phyloP scores from a whole-genome alignment of 768 basidiomycete species.

The Xerocomus spinulosus region DNA sequence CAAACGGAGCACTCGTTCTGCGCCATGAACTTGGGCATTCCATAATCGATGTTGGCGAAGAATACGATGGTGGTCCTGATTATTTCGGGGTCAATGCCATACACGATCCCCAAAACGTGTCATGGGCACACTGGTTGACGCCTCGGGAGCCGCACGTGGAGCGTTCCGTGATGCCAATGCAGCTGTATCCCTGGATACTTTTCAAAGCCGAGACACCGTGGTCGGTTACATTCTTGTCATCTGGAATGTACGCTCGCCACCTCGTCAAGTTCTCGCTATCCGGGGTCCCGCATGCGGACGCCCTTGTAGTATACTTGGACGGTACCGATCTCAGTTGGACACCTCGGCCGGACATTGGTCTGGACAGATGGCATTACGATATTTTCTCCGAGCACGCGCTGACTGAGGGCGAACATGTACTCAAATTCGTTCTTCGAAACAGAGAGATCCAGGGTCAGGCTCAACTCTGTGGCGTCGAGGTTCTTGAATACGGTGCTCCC shows the following conservation, averaged over 20 bases:
- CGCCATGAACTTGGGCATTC: constrained; percentile 81
- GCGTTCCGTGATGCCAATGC: constrained; percentile 70
- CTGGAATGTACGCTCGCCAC: constrained; percentile 57
- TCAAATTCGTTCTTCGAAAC: constrained; percentile 55
- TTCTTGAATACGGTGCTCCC: constrained; percentile 65
- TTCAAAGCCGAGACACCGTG: constrained; percentile 59
- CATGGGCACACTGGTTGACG: constrained; percentile 74
- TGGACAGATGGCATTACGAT: constrained; percentile 78
- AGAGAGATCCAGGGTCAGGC: constrained; percentile 46
- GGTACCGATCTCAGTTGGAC: constrained; percentile 56
- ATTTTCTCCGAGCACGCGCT: constrained; percentile 41
- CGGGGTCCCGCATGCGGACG: constrained; percentile 51
- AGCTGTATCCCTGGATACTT: constrained; percentile 71
- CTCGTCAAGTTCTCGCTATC: constrained; percentile 70
- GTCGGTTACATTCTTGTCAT: constrained; percentile 56
- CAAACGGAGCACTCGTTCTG: constrained; percentile 71
- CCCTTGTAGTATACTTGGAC: constrained; percentile 59
- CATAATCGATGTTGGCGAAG: constrained; percentile 74
- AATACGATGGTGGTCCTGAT: constrained; percentile 73
- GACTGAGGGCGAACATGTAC: constrained; percentile 48
- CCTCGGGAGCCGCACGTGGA: constrained; percentile 44
- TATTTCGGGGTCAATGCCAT: constrained; percentile 70
- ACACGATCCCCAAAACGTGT: constrained; percentile 39
- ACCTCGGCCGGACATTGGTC: constrained; percentile 45
- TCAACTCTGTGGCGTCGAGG: constrained; percentile 73